Base-by-base conservation (phyloP, 2,329 filamentous ascomycete species). In the Penicillium sp. region DNA sequence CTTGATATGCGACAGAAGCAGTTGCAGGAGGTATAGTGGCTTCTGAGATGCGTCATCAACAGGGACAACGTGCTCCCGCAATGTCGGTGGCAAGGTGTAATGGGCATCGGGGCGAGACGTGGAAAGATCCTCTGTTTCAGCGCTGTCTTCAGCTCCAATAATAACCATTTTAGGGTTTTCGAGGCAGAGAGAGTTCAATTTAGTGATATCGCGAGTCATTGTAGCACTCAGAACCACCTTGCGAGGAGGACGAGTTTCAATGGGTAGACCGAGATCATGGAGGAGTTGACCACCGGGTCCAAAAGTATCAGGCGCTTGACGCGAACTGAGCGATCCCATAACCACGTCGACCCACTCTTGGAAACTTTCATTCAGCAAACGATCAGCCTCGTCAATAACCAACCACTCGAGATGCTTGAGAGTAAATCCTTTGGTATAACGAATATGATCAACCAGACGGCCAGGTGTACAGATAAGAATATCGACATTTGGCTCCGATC, bases 171-270 rank as follows among this genome's bases (percentile, higher is more conserved):
- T 85, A 3, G 93, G 91, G 45, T 86, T 77, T 27, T 77, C 75
- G 28, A 97, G 74, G 50, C 80, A 85, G 34, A 97, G 69, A 0
- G 82, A 84, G 47, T 81, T 85, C 18, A 97, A 73, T 51, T 93
- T 84, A 33, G 86, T 87, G 41, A 95, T 73, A 62, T 97, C 90
- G 48, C 83, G 80, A 1, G 90, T 95, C 82, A 97, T 89, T 0
- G 91, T 96, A 5, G 91, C 93, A 65, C 89, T 95, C 3, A 96
- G 77, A 45, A 97, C 79, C 13, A 96, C 77, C 69, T 96, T 97
- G 43, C 84, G 82, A 3, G 93, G 65, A 75, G 58, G 63, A 42
- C 58, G 71, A 55, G 58, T 71, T 62, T 56, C 63, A 54, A 55
- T 65, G 35, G 62, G 67, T 61, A 65, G 70, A 54, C 62, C 70